Evolutionary conservation across 495 filamentous ascomycete genomes (phyloP).

Genomic region (Podospora sp.): DNA sequence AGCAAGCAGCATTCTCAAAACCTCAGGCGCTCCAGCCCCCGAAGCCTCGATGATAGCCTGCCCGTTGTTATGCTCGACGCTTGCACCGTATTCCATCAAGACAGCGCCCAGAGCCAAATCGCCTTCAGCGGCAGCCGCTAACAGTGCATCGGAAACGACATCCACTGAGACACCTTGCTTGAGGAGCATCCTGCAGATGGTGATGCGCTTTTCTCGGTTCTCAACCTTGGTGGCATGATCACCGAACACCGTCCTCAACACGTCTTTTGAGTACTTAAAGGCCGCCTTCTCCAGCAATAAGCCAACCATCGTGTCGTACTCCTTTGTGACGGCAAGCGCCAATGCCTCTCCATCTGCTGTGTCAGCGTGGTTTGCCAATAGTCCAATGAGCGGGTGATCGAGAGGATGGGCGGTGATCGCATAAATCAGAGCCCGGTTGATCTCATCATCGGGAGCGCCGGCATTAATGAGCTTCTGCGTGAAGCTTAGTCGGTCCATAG

Average conservation of each 20-base stretch:
- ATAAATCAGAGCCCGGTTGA: constrained; percentile 48
- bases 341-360: constrained; percentile 46
- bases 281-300: constrained; percentile 39
- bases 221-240: constrained; percentile 35
- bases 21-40: constrained; percentile 39
- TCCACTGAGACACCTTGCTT: constrained; percentile 39
- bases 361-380: constrained; percentile 44
- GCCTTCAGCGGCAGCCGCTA: constrained; percentile 47
- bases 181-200: constrained; percentile 42
- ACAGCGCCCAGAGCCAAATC: constrained; percentile 47
- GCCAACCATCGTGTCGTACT: constrained; percentile 41
- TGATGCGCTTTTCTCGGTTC: constrained; percentile 33
- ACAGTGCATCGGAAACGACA: constrained; percentile 44
- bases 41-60: constrained; percentile 51
- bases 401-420: constrained; percentile 41
- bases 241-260: constrained; percentile 37
- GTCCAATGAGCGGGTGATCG: constrained; percentile 44
- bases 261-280: constrained; percentile 28
- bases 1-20: constrained; percentile 46
- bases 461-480: constrained; percentile 45
- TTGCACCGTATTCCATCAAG: constrained; percentile 45
- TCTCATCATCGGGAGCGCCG: constrained; percentile 43
- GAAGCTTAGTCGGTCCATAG: constrained; percentile 46
- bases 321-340: constrained; percentile 37
- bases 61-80: constrained; percentile 47